Evolutionary conservation across 140 eudicot genomes (phyloP), one percentile per base, ranked within the genome.

Genomic region (Bidens hawaiensis): DNA sequence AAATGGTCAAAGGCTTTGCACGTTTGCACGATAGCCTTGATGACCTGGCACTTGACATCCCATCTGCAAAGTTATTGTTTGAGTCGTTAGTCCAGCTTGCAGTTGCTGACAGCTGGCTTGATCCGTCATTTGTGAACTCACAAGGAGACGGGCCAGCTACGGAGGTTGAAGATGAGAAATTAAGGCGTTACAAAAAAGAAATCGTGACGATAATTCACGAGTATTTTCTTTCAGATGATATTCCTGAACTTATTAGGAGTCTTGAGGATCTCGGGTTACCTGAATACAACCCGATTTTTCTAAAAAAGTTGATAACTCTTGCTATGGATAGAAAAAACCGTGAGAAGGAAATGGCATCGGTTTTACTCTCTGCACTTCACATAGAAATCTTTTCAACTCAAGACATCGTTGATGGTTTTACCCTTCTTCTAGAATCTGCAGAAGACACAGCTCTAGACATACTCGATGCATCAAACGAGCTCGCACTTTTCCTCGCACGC

Each of bases 331-430:
- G 97, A 60, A 90, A 90, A 68, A 90, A 90, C 75, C 61, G 91
- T 30, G 97, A 90, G 73, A 90, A 80, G 75, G 97, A 90, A 71
- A 90, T 90, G 97, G 96, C 96, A 1, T 90, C 97, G 24, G 94
- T 87, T 71, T 67, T 90, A 47, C 86, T 87, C 1, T 87, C 96
- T 16, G 86, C 96, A 3, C 94, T 90, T 9, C 94, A 90, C 48
- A 84, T 87, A 0, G 97, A 90, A 66, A 82, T 90, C 66, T 87
- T 90, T 55, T 87, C 97, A 0, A 90, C 94, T 17, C 90, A 84
- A 53, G 96, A 87, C 64, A 87, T 90, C 1, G 97, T 87, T 34
- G 75, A 84, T 16, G 97, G 97, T 11, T 90, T 90, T 63, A 80
- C 77, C 41, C 51, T 87, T 52, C 94, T 90, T 4, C 59, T 90